Evolutionary conservation across 2,329 filamentous ascomycete genomes (phyloP), one percentile per base, ranked within the genome.

Genomic region (Blastomyces parvus): DNA sequence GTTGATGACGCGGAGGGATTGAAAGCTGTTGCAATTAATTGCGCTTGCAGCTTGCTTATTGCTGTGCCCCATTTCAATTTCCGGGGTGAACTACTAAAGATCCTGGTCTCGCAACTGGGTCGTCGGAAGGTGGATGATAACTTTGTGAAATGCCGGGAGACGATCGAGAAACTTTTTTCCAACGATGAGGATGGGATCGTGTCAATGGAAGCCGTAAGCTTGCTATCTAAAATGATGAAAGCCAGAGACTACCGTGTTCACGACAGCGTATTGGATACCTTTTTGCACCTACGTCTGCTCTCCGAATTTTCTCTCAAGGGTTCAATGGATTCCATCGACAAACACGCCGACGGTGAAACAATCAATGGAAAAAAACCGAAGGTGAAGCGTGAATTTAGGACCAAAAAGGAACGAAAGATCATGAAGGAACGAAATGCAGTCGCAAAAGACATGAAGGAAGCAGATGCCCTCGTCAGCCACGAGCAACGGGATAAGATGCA

Each of bases 21-120:
- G 30, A 84, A 86, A 7, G 88, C 82, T 61, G 83, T 96, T 33
- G 93, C 94, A 3, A 87, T 96, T 63, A 88, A 86, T 53, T 99
- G 94, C 73, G 88, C 89, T 1, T 96, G 91, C 76, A 88, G 84
- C 38, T 82, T 99, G 19, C 77, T 97, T 50, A 85, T 84, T 25
- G 82, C 88, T 1, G 91, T 97, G 0, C 90, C 94, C 3, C 95
- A 99, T 78, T 99, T 99, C 84, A 99, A 99, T 80, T 97, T 96
- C 76, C 88, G 94, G 50, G 84, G 82, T 59, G 93, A 99, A 61
- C 80, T 99, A 61, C 79, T 99, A 65, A 91, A 90, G 75, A 93
- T 97, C 64, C 74, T 99, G 17, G 87, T 96, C 27, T 86, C 86
- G 68, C 94, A 94, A 74, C 81, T 99, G 44, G 91, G 90, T 70